These are phyloP conservation scores for Cyclotella distinguenda DNA, from an alignment of 108 stramenopile species.

Conservation along the genomic window DNA sequence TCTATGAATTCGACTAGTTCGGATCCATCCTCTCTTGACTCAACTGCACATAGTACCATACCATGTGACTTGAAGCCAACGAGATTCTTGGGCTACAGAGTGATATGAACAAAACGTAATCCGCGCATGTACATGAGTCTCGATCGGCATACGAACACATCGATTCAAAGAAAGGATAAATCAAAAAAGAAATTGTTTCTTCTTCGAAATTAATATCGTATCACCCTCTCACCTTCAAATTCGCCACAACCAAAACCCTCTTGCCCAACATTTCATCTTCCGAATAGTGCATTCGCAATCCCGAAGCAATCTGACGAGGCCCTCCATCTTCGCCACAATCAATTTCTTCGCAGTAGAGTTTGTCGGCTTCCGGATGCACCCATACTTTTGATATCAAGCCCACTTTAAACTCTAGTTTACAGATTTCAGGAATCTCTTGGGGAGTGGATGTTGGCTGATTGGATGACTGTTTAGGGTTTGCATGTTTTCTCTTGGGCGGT, in stretches of 20 bases:
- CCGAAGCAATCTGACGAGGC: constrained; percentile 89
- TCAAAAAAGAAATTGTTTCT: neutral
- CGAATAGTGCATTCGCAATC: constrained; percentile 85
- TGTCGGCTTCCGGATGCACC: constrained; percentile 95
- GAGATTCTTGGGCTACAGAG: constrained; percentile 79
- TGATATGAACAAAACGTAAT: neutral
- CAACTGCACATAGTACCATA: constrained; percentile 97
- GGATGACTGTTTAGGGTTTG: constrained; percentile 26
- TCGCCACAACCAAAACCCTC: constrained; percentile 91
- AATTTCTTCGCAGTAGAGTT: constrained; percentile 97
- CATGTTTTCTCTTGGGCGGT: constrained; percentile 17
- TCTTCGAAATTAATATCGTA: neutral
- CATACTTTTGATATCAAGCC: constrained; percentile 91
- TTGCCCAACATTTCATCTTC: constrained; percentile 90
- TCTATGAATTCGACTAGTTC: constrained; percentile 94
- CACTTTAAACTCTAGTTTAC: constrained; percentile 89
- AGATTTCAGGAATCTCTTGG: constrained; percentile 74
- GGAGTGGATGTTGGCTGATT: constrained; percentile 15
- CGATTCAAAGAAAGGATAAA: neutral
- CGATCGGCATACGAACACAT: too few relatives aligned
- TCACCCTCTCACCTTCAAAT: constrained; percentile 75
- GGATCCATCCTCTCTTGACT: constrained; percentile 56
- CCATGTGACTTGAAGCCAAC: constrained; percentile 94
- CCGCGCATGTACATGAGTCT: too few relatives aligned
- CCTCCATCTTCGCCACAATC: constrained; percentile 88